These are phyloP conservation scores for Nitzschia sp. DNA, from an alignment of 108 stramenopile species.

Conservation along the genomic window DNA sequence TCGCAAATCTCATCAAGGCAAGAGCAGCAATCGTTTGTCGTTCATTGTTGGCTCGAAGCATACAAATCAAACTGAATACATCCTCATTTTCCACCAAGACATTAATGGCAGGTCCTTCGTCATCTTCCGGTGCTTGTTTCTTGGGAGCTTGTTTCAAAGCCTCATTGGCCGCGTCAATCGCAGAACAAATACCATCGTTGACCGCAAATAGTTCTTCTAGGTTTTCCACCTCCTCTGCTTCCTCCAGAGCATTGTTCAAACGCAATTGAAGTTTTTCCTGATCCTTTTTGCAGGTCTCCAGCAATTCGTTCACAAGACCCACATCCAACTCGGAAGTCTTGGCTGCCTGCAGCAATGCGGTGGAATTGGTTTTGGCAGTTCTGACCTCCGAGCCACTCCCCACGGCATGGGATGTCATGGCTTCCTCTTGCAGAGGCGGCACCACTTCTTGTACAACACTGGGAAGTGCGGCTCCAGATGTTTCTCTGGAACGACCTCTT, in stretches of 20 bases:
- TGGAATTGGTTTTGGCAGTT: conserved; percentile 9
- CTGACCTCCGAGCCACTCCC: conserved; percentile 4
- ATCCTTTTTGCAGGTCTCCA: conserved; percentile 31
- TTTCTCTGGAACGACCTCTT: neutral
- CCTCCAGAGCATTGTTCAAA: conserved; percentile 29
- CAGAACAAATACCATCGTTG: conserved; percentile 36
- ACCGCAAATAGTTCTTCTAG: conserved; percentile 37
- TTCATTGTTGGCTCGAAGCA: conserved; percentile 46
- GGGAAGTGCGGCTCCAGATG: neutral
- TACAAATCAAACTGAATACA: conserved; percentile 58
- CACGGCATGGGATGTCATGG: neutral
- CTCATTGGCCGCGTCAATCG: conserved; percentile 27
- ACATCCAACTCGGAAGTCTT: conserved; percentile 13
- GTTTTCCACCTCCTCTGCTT: conserved; percentile 25
- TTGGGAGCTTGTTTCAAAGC: conserved; percentile 26
- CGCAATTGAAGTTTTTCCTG: conserved; percentile 32
- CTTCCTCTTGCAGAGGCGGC: neutral
- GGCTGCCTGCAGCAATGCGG: neutral
- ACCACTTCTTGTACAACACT: neutral
- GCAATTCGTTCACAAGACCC: conserved; percentile 1
- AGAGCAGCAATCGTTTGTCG: conserved; percentile 43
- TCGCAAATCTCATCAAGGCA: conserved; percentile 55
- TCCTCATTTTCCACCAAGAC: conserved; percentile 52
- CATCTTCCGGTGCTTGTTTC: conserved; percentile 12
- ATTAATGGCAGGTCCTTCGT: conserved; percentile 38